Conservation (phyloP, 2,329 filamentous ascomycete species). For the Aspergillus quadricinctus region DNA sequence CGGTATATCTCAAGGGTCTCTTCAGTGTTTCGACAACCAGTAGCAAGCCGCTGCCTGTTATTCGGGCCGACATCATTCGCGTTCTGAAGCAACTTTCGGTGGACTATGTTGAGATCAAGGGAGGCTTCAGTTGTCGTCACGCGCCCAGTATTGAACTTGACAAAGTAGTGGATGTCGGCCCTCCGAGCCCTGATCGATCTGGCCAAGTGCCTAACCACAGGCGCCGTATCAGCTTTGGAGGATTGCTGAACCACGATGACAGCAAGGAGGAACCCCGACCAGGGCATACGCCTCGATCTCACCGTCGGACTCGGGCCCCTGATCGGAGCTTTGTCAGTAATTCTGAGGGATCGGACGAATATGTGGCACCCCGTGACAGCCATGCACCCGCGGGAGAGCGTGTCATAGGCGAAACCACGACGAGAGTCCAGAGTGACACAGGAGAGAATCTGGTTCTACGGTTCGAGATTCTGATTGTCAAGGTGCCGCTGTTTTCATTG, state of each 20-base stretch:
- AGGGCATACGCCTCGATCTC: slow-evolving; percentile 37
- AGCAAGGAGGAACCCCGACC: slow-evolving; percentile 56
- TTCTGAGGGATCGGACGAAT: slow-evolving; percentile 81
- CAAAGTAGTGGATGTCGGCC: slow-evolving; percentile 60
- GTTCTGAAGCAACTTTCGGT: slow-evolving; percentile 84
- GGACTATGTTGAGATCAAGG: slow-evolving; percentile 87
- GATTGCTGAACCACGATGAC: slow-evolving; percentile 63
- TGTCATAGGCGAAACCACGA: slow-evolving; percentile 80
- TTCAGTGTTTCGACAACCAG: slow-evolving; percentile 98
- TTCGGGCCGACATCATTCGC: slow-evolving; percentile 83
- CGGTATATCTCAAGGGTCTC: slow-evolving; percentile 90
- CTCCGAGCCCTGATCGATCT: slow-evolving; percentile 53
- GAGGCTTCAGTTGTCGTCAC: slow-evolving; percentile 86
- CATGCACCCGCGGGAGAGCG: slow-evolving; percentile 51
- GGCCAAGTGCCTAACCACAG: slow-evolving; percentile 55
- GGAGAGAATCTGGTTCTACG: slow-evolving; percentile 78
- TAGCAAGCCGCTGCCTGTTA: slow-evolving; percentile 79
- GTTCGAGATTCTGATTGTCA: slow-evolving; percentile 97
- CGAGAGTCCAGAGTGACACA: slow-evolving; percentile 84
- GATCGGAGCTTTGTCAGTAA: slow-evolving; percentile 75
- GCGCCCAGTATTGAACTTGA: slow-evolving; percentile 84
- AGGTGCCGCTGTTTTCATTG: slow-evolving; percentile 85
- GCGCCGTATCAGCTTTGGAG: slow-evolving; percentile 80
- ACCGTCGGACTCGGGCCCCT: slow-evolving; percentile 42
- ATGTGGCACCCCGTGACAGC: slow-evolving; percentile 47